Evolutionary conservation across 352 stramenopile genomes (phyloP).

Genomic region (Globisporangium echinulatum): DNA sequence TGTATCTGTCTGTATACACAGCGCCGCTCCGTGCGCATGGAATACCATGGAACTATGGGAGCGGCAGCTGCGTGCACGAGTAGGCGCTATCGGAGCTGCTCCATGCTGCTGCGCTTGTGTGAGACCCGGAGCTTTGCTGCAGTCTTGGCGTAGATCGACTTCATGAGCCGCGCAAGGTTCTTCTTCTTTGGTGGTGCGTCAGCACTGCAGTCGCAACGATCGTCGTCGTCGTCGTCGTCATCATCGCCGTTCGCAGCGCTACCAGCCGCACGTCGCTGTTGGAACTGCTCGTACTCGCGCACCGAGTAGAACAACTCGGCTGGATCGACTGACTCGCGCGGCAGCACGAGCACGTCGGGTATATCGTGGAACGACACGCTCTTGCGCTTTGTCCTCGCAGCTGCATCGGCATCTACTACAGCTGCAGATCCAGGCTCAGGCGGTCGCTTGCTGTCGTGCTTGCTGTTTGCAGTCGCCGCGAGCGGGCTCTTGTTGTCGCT

Average conservation of each 20-base stretch:
- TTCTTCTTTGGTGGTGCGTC: conserved; percentile 15
- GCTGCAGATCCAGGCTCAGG: neutral
- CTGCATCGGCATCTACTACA: neutral
- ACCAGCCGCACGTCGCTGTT: conserved; percentile 11
- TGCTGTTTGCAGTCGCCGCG: conserved; percentile 2
- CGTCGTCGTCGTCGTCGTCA: neutral
- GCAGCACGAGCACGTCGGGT: conserved; percentile 40
- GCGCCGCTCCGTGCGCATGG: neutral
- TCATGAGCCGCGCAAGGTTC: conserved; percentile 40
- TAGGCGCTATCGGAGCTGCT: conserved; percentile 18
- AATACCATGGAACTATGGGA: neutral
- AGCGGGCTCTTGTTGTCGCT: neutral
- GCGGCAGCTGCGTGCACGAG: too few relatives aligned
- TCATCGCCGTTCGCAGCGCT: conserved; percentile 5
- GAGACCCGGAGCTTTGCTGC: conserved; percentile 46
- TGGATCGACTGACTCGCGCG: conserved; percentile 34
- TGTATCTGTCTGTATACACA: too few relatives aligned
- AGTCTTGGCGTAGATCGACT: conserved; percentile 47
- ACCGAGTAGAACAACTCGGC: conserved; percentile 52
- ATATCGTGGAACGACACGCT: conserved; percentile 52
- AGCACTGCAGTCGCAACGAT: neutral
- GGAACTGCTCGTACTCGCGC: conserved; percentile 52
- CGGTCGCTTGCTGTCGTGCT: conserved; percentile 15
- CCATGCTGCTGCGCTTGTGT: conserved; percentile 21
- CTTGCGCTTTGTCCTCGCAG: conserved; percentile 19